These are phyloP conservation scores for Coemansia sp. DNA, from an alignment of 192 early-diverging fungal species.

Conservation along the genomic window DNA sequence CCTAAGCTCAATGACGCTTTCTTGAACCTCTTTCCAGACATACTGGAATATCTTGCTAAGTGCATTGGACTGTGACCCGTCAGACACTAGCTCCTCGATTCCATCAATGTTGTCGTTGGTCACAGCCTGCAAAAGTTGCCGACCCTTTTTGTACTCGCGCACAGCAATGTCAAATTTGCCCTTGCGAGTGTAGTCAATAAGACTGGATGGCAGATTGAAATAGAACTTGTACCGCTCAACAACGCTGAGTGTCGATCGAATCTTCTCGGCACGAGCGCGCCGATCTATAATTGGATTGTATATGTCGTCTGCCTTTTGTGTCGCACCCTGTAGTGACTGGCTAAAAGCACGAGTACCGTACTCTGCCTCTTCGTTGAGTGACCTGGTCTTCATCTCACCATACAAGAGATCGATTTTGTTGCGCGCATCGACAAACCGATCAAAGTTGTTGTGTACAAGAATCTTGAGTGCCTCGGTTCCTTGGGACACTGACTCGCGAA, in stretches of 20 bases:
- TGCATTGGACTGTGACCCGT: conserved; percentile 34
- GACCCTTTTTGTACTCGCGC: conserved; percentile 95
- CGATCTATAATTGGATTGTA: conserved; percentile 86
- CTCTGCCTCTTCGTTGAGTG: conserved; percentile 73
- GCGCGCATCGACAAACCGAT: conserved; percentile 93
- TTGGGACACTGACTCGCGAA: conserved; percentile 73
- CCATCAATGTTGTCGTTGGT: conserved; percentile 34
- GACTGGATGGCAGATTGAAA: conserved; percentile 89
- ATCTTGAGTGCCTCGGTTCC: conserved; percentile 83
- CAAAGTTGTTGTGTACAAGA: conserved; percentile 94
- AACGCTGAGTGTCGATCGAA: conserved; percentile 84
- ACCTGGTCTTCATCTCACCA: conserved; percentile 84
- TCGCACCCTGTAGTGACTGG: conserved; percentile 63
- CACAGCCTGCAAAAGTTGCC: conserved; percentile 67
- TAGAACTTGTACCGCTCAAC: conserved; percentile 96
- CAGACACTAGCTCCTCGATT: conserved; percentile 1
- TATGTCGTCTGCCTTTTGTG: conserved; percentile 69
- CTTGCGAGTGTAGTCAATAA: conserved; percentile 80
- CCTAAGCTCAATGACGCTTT: conserved; percentile 70
- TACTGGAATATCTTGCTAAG: conserved; percentile 83
- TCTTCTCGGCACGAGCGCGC: conserved; percentile 81
- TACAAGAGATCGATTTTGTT: conserved; percentile 92
- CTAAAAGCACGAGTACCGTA: conserved; percentile 78
- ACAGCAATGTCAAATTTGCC: conserved; percentile 88
- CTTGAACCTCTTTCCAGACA: conserved; percentile 90